These are phyloP conservation scores for Exophiala aquamarina DNA, from an alignment of 2,329 filamentous ascomycete genomes.

Conservation along the genomic window DNA sequence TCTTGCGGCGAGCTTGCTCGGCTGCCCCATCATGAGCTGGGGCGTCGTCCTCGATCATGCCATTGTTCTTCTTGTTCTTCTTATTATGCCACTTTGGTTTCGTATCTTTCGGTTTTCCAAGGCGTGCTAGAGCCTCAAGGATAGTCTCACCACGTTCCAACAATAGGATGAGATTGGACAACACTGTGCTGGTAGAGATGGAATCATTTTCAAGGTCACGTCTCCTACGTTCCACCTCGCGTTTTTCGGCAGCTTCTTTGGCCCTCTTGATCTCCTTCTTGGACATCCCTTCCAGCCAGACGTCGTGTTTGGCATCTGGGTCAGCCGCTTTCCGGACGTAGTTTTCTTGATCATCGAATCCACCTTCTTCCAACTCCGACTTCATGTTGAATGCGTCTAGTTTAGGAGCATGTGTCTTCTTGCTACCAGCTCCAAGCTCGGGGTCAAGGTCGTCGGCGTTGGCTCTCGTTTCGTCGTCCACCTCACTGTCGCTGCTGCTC, in stretches of 20 bases:
- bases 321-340: constrained; percentile 87
- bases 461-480: constrained; percentile 67
- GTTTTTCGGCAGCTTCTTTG: constrained; percentile 80
- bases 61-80: constrained; percentile 43
- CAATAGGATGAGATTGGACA: constrained; percentile 69
- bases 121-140: constrained; percentile 79
- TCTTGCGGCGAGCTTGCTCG: constrained; percentile 67
- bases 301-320: constrained; percentile 85
- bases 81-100: constrained; percentile 39
- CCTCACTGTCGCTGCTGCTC: constrained; percentile 55
- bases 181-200: constrained; percentile 69
- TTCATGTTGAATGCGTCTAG: constrained; percentile 96
- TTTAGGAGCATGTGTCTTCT: constrained; percentile 90
- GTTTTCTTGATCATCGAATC: constrained; percentile 88
- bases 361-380: constrained; percentile 84
- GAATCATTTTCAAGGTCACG: constrained; percentile 73
- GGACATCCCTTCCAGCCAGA: constrained; percentile 86
- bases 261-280: constrained; percentile 92
- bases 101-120: constrained; percentile 65
- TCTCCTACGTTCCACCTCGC: constrained; percentile 73
- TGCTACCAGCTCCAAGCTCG: constrained; percentile 83
- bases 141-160: constrained; percentile 82
- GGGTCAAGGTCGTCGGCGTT: constrained; percentile 78
- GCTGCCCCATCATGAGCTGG: constrained; percentile 55
- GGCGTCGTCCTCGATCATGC: constrained; percentile 10